Evolutionary conservation across 139 green algal species (phyloP), one percentile per base, ranked within the genome.

Genomic region (Tetradesmus obliquus): DNA sequence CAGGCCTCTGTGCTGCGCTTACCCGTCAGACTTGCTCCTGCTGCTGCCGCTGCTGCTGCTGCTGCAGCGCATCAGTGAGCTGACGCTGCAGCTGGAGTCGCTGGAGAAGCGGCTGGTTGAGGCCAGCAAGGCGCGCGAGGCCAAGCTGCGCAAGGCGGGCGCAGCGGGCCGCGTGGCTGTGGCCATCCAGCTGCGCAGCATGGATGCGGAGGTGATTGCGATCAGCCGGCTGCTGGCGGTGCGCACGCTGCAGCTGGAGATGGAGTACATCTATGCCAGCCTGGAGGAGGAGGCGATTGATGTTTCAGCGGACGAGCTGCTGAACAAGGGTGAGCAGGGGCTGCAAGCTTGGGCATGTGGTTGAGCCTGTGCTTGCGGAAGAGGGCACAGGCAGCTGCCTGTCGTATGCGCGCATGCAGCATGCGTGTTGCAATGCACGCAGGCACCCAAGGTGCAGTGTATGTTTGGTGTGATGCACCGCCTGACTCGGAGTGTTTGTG

Each of bases 251-350:
- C 96, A 99, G 93, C 93, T 99, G 58, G 90, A 92, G 83, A 90
- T 92, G 83, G 97, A 98, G 92, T 97, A 96, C 32, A 95, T 99
- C 19, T 98, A 97, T 66, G 82, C 85, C 3, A 92, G 86, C 15
- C 88, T 99, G 74, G 98, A 99, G 94, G 96, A 98, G 1, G 98
- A 99, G 94, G 95, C 97, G 0, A 88, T 99, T 60, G 96, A 99
- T 79, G 88, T 99, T 1, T 71, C 91, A 55, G 91, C 87, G 55
- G 95, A 91, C 19, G 92, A 92, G 54, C 80, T 91, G 24, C 45
- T 72, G 3, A 85, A 66, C 79, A 88, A 74, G 20, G 76, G 74
- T 91, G 66, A 76, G 87, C 32, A 45, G 32, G 32, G 32, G 32
- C 32, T 45, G 32, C 32, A 45, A 45, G 32, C 32, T 45, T 45